Evolutionary conservation across 1,284 basidiomycete genomes (phyloP), one percentile per base, ranked within the genome.

Genomic region (Phellopilus nigrolimitatus): DNA sequence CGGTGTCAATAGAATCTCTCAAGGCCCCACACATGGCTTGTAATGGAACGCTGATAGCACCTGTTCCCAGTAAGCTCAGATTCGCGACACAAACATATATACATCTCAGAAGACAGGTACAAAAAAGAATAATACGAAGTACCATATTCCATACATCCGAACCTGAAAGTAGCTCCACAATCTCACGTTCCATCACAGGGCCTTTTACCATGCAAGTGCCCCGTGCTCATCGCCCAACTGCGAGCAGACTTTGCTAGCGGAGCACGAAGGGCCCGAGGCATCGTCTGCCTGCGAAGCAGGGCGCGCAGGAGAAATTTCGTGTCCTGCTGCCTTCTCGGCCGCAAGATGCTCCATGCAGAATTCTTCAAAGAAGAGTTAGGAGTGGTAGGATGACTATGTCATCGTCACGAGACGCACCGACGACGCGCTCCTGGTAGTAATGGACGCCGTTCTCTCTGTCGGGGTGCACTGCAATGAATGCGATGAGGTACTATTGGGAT

Each of bases 251-350:
- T 49, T 40, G 31, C 17, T 49, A 6, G 52, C 52, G 4, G 47
- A 4, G 15, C 52, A 54, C 12, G 47, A 31, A 13, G 50, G 19
- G 15, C 31, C 37, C 25, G 46, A 24, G 7, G 46, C 12, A 21
- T 50, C 36, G n/a, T 41, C 43, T 9, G 25, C 24, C 43, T 42
- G 48, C 25, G 44, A 40, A 21, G 40, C 37, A n/a, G 60, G 59
- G 13, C 48, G 51, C n/a, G 58, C 62, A 15, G 61, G 62, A 47
- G 57, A 52, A 43, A 61, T 54, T 33, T 63, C 59, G 33, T 48
- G 48, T 6, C 62, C 62, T 5, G 50, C 51, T 30, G 45, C 50
- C 30, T 55, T 49, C 53, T 63, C 62, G n/a, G 51, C 41, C 24
- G 47, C 60, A 21, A 57, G 53, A 46, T 63, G 62, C 19, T 56